Evolutionary conservation across 1,284 basidiomycete genomes (phyloP).

Genomic region (Ganoderma multipileum): DNA sequence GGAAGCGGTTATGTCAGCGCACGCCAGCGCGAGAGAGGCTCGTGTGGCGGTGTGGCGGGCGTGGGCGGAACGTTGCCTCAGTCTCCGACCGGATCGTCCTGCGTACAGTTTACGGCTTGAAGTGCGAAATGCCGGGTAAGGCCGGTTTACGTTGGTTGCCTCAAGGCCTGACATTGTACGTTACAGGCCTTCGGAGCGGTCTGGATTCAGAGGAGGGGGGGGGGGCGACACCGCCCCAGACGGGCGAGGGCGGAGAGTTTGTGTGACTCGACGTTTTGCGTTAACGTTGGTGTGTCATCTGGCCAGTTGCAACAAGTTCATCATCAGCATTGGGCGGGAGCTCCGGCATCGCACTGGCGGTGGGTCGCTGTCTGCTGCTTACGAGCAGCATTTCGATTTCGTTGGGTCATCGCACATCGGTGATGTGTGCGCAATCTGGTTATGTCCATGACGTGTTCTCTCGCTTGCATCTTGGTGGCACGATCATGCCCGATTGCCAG

Average conservation of each 20-base stretch:
- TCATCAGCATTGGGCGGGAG: conserved; percentile 7
- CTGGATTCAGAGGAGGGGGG: background rate
- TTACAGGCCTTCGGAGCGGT: conserved; percentile 6
- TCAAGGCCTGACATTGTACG: conserved; percentile 11
- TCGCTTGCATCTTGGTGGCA: background rate
- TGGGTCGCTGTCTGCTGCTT: background rate
- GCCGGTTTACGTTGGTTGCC: background rate
- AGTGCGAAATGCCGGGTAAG: conserved; percentile 9
- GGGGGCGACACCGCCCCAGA: conserved; percentile 23
- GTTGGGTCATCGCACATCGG: background rate
- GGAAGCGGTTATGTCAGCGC: conserved; percentile 20
- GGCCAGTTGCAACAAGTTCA: conserved; percentile 7
- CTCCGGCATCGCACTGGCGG: background rate
- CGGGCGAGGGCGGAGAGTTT: conserved; percentile 16
- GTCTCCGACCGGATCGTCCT: conserved; percentile 22
- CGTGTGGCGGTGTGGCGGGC: background rate
- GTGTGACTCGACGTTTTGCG: conserved; percentile 17
- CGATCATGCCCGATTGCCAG: background rate
- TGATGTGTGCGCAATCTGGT: background rate
- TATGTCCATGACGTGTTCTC: background rate
- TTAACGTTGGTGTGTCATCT: conserved; percentile 15
- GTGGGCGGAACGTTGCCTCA: conserved; percentile 11
- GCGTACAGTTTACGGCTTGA: background rate
- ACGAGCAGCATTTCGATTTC: background rate
- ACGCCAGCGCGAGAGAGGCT: conserved; percentile 5